phyloP scores from a whole-genome alignment of 192 early-diverging fungal genomes.

The Dispira simplex region DNA sequence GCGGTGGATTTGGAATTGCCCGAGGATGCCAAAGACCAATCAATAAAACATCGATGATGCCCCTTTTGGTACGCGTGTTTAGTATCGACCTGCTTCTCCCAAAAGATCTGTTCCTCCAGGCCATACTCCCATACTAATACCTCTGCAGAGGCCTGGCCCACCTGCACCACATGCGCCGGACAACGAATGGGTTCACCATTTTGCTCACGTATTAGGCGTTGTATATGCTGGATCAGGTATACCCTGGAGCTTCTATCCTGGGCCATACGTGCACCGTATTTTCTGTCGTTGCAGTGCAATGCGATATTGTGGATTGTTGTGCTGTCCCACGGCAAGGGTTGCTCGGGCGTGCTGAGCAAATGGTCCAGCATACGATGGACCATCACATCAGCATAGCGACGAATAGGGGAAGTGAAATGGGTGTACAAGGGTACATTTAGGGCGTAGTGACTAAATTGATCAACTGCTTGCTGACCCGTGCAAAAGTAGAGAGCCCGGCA shows the following conservation, averaged over 20 bases:
- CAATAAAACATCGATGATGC: too few relatives aligned
- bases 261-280: slow-evolving; percentile 64
- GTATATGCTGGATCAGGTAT: neutral
- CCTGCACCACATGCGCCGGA: neutral
- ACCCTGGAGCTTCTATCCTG: slow-evolving; percentile 34
- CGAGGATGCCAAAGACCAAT: too few relatives aligned
- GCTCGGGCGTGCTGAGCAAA: slow-evolving; percentile 12
- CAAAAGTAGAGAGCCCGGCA: slow-evolving; percentile 96
- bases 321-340: slow-evolving; percentile 14
- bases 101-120: neutral
- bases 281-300: slow-evolving; percentile 71
- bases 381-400: slow-evolving; percentile 93
- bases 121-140: neutral
- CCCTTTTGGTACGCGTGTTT: too few relatives aligned
- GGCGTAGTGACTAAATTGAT: slow-evolving; percentile 77
- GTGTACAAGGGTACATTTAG: slow-evolving; percentile 88
- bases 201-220: neutral
- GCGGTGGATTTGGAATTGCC: too few relatives aligned
- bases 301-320: slow-evolving; percentile 31
- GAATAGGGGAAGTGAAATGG: slow-evolving; percentile 98
- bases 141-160: neutral
- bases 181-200: neutral
- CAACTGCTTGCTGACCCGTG: slow-evolving; percentile 51
- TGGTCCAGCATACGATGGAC: slow-evolving; percentile 75
- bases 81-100: neutral